These are phyloP conservation scores for Acanthamoeba lugdunensis DNA, from an alignment of 208 protist species.

Conservation along the genomic window DNA sequence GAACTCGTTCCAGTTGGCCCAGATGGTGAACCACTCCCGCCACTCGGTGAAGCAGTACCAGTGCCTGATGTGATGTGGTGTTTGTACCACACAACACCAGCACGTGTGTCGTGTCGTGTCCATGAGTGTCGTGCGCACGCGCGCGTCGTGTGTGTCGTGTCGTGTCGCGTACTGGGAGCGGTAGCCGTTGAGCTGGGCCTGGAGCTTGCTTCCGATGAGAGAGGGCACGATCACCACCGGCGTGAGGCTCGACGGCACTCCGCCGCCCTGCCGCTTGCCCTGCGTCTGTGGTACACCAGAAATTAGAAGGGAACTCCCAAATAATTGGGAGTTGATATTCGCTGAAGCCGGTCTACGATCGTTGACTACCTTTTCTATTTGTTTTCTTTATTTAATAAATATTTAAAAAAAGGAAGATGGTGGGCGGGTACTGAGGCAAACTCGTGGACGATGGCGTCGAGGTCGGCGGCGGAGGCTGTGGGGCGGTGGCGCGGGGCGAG, in stretches of 20 bases:
- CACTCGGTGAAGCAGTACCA: conserved; percentile 20
- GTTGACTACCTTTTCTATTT: too few species aligned
- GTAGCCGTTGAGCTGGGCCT: conserved; percentile 10
- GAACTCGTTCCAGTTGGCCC: conserved; percentile 9
- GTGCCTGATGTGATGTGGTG: not conserved
- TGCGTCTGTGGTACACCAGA: too few species aligned
- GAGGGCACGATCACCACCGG: conserved; percentile 11
- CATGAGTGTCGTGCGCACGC: too few species aligned
- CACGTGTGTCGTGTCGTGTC: not conserved
- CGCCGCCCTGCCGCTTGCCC: not conserved
- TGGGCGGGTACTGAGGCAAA: not conserved
- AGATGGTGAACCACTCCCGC: conserved; percentile 23
- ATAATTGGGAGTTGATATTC: too few species aligned
- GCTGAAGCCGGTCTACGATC: too few species aligned
- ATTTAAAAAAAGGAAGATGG: too few species aligned
- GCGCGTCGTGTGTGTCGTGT: too few species aligned
- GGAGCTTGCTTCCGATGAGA: not conserved
- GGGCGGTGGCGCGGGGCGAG: not conserved
- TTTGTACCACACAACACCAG: not conserved
- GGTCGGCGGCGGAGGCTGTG: not conserved
- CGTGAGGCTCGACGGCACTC: not conserved
- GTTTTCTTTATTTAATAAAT: too few species aligned
- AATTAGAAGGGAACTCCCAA: too few species aligned
- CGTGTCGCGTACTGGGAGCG: not conserved
- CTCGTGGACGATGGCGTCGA: not conserved